These are phyloP conservation scores for Dioscorea dumetorum DNA, from an alignment of 106 monocot genomes.

Conservation along the genomic window DNA sequence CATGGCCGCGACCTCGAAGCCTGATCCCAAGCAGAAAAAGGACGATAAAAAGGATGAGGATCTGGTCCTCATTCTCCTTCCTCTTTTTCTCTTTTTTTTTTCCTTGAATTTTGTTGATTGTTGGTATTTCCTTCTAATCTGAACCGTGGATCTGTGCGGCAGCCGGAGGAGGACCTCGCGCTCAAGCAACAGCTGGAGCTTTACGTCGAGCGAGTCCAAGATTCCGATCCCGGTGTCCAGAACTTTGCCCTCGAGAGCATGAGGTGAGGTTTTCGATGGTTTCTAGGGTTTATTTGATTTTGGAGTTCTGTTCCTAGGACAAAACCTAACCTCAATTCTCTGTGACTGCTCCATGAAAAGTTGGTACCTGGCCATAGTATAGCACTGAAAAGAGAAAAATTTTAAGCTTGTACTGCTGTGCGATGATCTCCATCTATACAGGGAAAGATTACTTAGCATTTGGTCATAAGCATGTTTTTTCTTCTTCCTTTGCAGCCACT, in stretches of 20 bases:
- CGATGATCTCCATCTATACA: no score
- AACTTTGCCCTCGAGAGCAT: slow-evolving; percentile 94
- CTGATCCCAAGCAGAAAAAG: slow-evolving; percentile 70
- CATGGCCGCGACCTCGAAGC: no score
- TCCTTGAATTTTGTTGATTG: neutral
- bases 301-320: no score
- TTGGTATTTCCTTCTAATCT: neutral
- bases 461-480: no score
- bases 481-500: no score
- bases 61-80: slow-evolving; percentile 36
- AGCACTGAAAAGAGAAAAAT: no score
- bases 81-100: neutral
- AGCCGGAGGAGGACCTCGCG: slow-evolving; percentile 95
- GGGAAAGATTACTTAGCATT: no score
- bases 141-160: neutral
- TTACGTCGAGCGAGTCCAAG: slow-evolving; percentile 87
- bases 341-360: no score
- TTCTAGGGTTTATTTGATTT: no score
- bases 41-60: slow-evolving; percentile 98
- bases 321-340: no score
- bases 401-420: no score
- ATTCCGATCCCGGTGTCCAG: slow-evolving; percentile 82
- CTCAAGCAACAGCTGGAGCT: slow-evolving; percentile 89
- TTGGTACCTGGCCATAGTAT: no score
- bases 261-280: slow-evolving; percentile 37